Evolutionary conservation across 352 stramenopile species (phyloP), one percentile per base, ranked within the genome.

Genomic region (Globisporangium cystogenes): DNA sequence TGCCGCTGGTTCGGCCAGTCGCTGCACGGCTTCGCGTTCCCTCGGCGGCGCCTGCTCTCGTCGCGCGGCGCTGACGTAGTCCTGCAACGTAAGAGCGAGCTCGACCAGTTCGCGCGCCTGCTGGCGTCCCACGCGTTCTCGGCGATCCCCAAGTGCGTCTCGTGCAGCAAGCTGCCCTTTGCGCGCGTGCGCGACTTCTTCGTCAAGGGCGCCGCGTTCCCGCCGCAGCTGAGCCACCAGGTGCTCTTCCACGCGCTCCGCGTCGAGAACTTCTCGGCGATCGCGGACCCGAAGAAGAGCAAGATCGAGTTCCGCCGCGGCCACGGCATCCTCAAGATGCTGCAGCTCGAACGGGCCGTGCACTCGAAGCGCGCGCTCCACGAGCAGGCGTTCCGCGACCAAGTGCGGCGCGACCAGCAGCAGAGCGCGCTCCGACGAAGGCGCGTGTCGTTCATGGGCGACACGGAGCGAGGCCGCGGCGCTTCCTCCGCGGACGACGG

Each of bases 281-380:
- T 91, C 33, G 56, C 66, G 2, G 81, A 90, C 46, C 76, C 78
- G 41, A 78, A 57, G 43, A 89, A 89, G 60, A 89, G 78, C 70
- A 87, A 89, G 55, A 82, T 91, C 52, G 76, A 90, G 52, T 91
- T 86, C 46, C 75, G 77, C 16, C 76, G 78, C 20, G 72, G 65
- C 23, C 64, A 71, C 23, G 68, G 70, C 1, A 83, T 88, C 44
- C 67, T 77, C 48, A 74, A 72, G 35, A 72, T 88, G 29, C 47
- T 91, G 46, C 78, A 89, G 55, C 66, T 85, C 43, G 75, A 90
- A 60, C 85, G 77, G 18, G 63, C 74, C 0, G 74, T 90, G 6
- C 67, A 68, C 51, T 69, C 67, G 4, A 78, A 76, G 47, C 65
- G 70, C 49, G 57, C 16, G 47, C 61, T 27, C 43, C 62, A 57